Base-by-base conservation (phyloP, 441 rosid species). In the Populus hybrid region DNA sequence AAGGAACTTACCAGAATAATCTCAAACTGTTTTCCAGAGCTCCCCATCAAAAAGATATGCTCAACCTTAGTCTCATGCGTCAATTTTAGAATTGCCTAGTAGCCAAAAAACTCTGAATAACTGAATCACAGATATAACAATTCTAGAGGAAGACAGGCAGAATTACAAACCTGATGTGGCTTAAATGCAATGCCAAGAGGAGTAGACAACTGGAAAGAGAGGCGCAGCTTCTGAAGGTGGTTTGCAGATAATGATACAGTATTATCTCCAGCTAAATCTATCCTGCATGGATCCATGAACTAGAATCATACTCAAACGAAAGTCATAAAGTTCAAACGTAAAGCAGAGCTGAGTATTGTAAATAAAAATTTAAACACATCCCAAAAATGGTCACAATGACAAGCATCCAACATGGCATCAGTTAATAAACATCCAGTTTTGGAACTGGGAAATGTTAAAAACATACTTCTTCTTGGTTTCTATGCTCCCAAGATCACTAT, bases 41-140 rank as follows among this genome's bases (percentile, higher is more conserved):
- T 91, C 67, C 84, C 87, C 79, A 96, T 89, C 78, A 96, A 85
- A 87, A 92, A 94, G 76, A 89, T 78, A 83, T 96, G 97, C 81
- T 96, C 98, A 78, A 91, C 93, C 80, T 89, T 88, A 57, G 89
- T 84, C 82, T 90, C 99, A 74, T 96, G 98, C 75, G 83, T 92
- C 87, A 96, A 87, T 83, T 90, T 96, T 79, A 96, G 90, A 87
- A 94, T 88, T 75, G 98, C 93, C 99, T 94, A 92, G 82, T 87
- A 34, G 72, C 61, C 83, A 82, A 83, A 78, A 79, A 82, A 65
- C 69, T 79, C 78, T 85, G 75, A 85, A 73, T 74, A 24, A 30
- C 18, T 32, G 35, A 81, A 80, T 40, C 77, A 69, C 32, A 76
- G 16, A 16, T 10, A 16, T 42, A 24, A 38, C 24, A 73, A n/a